Evolutionary conservation across 129 eudicot species (phyloP), one percentile per base, ranked within the genome.

Genomic region (Oenanthe sinensis): DNA sequence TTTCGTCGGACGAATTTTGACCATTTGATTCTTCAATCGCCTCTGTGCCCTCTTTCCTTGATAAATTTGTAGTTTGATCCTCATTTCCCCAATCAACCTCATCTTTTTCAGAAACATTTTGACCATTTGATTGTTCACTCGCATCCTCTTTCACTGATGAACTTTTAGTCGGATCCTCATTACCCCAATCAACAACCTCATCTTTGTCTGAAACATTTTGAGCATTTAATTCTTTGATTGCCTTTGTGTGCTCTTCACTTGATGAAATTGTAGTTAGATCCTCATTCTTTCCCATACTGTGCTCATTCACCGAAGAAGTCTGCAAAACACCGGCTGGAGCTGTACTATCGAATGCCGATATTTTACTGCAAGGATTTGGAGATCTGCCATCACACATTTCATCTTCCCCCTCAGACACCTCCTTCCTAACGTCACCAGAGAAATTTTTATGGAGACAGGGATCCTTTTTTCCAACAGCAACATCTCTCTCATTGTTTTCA

Each of bases 151-250:
- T 75, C 60, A 81, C 69, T 11, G 87, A 79, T 1, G 48, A 46
- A 78, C 63, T 78, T 62, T 78, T 37, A 36, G 79, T 81, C 16
- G 79, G 84, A 72, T 85, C 87, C 76, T 83, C 84, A 20, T 68
- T 39, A 33, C 86, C 84, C 24, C 79, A 82, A 84, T 82, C 86
- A 78, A 76, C 86, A 78, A 76, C 80, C 65, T 68, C 87, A 58
- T 76, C 82, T 67, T 84, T 54, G 24, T 45, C 79, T 49, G 52
- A 87, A 71, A 8, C 62, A 30, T 5, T 63, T 19, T 73, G 75
- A 43, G 43, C 81, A 79, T 50, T 74, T 70, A 44, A 71, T 33
- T 55, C 79, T 37, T 85, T 86, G 33, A 46, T 71, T 11, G 26
- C 80, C 47, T 71, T 88, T n/a, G 45, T 63, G 69, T 74, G 81